A percentile compares a stretch with the other conserved stretches of the same genome.
Conservation (phyloP, 768 basidiomycete species). For the Xanthoconium stramineum region DNA sequence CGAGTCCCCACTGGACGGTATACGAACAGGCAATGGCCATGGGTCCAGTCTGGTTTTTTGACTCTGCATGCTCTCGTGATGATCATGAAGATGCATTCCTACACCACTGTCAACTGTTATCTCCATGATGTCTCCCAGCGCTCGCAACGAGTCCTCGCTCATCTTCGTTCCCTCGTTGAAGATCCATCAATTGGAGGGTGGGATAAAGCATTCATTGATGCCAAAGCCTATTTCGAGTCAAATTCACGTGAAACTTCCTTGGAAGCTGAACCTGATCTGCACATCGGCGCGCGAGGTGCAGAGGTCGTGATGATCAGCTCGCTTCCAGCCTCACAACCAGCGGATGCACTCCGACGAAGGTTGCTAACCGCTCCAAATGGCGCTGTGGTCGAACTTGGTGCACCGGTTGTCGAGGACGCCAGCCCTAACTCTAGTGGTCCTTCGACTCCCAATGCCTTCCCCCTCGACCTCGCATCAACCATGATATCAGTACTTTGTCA, state of each 20-base stretch:
- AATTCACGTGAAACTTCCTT: constrained; percentile 20
- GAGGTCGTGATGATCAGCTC: constrained; percentile 46
- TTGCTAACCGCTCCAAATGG: constrained; percentile 37
- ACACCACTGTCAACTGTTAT: constrained; percentile 84
- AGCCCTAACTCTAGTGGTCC: constrained; percentile 1
- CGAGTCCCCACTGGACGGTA: neutral
- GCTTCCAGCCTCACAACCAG: constrained; percentile 51
- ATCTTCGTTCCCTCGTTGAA: constrained; percentile 46
- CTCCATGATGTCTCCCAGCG: constrained; percentile 55
- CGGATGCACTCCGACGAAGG: constrained; percentile 55
- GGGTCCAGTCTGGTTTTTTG: constrained; percentile 93
- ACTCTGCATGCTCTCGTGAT: constrained; percentile 85
- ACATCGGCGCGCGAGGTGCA: constrained; percentile 44
- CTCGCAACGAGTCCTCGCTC: constrained; percentile 39
- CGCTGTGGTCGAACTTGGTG: constrained; percentile 2
- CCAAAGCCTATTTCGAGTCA: constrained; percentile 38
- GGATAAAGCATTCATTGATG: constrained; percentile 55
- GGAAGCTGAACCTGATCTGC: constrained; percentile 3
- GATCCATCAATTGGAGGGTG: constrained; percentile 55
- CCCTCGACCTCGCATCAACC: constrained; percentile 13
- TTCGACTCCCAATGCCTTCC: constrained; percentile 2
- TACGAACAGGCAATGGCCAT: constrained; percentile 81
- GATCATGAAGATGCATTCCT: constrained; percentile 97
- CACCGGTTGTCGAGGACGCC: neutral
- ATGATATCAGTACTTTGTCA: constrained; percentile 48